Conservation (phyloP, 2,329 filamentous ascomycete species). For the Fusarium coffeatum region DNA sequence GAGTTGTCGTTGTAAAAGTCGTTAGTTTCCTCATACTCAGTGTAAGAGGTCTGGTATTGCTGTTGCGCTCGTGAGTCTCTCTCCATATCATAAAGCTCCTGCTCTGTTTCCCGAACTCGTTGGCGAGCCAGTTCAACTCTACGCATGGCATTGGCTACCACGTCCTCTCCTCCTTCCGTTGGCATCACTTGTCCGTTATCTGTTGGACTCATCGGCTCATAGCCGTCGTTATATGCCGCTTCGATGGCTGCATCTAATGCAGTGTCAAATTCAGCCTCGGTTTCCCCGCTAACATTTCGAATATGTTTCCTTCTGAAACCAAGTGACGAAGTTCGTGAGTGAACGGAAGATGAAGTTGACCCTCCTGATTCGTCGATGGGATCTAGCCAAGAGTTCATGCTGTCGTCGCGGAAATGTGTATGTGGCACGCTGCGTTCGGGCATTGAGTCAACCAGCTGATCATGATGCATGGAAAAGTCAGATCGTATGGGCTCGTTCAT, state of each 20-base stretch:
- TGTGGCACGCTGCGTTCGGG: constrained; percentile 20
- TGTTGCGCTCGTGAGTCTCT: constrained; percentile 61
- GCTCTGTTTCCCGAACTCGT: constrained; percentile 77
- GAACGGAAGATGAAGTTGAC: constrained; percentile 81
- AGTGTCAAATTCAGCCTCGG: constrained; percentile 91
- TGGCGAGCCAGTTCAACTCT: constrained; percentile 82
- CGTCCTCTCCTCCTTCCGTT: constrained; percentile 57
- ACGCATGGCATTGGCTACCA: constrained; percentile 67
- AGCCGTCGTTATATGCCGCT: constrained; percentile 92
- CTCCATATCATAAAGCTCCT: constrained; percentile 64
- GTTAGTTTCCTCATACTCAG: constrained; percentile 51
- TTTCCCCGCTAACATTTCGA: constrained; percentile 74
- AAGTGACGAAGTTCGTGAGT: constrained; percentile 80
- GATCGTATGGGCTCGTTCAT: constrained; percentile 48
- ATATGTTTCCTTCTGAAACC: constrained; percentile 76
- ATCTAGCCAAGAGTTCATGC: constrained; percentile 91
- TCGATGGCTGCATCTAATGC: constrained; percentile 95
- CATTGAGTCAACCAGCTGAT: constrained; percentile 13
- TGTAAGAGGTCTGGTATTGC: constrained; percentile 46
- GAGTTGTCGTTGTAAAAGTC: constrained; percentile 73
- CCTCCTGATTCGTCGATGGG: constrained; percentile 91
- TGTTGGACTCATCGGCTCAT: constrained; percentile 74
- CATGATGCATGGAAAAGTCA: constrained; percentile 50
- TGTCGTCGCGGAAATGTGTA: constrained; percentile 68
- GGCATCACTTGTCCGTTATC: constrained; percentile 50